Conservation (phyloP, 345 rosid genomes). For the Gossypium thurberi region DNA sequence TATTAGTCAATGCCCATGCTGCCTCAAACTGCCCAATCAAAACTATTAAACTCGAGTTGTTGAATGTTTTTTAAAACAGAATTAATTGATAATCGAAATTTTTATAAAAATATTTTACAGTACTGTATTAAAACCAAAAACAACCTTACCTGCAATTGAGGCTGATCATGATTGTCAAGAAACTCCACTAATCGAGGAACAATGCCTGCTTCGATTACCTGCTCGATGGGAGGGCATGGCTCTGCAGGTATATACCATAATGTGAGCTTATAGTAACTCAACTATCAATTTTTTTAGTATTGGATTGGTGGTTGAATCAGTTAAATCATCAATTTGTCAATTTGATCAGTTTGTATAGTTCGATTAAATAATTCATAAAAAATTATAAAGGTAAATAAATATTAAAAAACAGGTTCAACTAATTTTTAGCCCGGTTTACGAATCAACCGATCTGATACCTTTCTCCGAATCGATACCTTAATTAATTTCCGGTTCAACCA, state of each 20-base stretch:
- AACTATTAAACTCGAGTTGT: background rate
- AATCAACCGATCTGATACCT: too few relatives aligned
- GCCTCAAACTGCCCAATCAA: constrained; percentile 54
- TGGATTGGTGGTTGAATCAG: too few relatives aligned
- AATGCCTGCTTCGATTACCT: constrained; percentile 56
- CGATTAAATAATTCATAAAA: too few relatives aligned
- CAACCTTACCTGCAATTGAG: constrained; percentile 59
- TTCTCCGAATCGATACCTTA: too few relatives aligned
- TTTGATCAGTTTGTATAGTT: too few relatives aligned
- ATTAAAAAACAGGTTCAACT: too few relatives aligned
- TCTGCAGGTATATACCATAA: constrained; percentile 30
- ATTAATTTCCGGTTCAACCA: too few relatives aligned
- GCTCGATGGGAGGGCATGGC: constrained; percentile 60
- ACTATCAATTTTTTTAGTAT: too few relatives aligned
- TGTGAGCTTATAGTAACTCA: background rate
- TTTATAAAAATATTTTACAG: too few relatives aligned
- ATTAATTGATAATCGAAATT: too few relatives aligned
- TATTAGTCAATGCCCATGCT: constrained; percentile 80
- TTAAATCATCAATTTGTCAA: too few relatives aligned
- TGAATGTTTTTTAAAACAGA: background rate
- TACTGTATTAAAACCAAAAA: background rate
- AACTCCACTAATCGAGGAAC: constrained; percentile 72
- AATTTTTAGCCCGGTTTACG: rapidly evolving
- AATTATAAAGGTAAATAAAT: too few relatives aligned
- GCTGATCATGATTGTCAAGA: constrained; percentile 64